Conservation (phyloP, 129 eudicot species). For the Kitagawia praeruptora region DNA sequence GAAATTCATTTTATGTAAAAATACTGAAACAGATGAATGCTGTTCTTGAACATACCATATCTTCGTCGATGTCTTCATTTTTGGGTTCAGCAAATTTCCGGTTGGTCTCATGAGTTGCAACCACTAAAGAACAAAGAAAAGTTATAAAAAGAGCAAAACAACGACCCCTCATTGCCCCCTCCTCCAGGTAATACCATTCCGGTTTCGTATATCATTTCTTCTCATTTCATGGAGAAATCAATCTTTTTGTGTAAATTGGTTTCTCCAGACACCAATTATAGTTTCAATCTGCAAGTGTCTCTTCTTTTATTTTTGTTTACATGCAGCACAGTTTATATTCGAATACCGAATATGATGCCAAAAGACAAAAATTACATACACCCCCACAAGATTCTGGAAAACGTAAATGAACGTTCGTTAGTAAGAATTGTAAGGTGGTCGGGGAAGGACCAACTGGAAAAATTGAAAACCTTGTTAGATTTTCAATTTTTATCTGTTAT, state of each 20-base stretch:
- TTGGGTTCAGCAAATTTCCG: constrained; percentile 24
- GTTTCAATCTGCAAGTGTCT: neutral
- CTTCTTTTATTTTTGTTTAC: neutral
- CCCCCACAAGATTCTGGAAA: neutral
- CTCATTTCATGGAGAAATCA: constrained; percentile 22
- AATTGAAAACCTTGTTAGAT: constrained; percentile 7
- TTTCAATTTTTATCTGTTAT: neutral
- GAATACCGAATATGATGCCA: neutral
- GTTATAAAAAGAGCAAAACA: constrained; percentile 32
- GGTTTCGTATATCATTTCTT: constrained; percentile 15
- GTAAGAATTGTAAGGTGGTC: neutral
- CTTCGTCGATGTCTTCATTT: constrained; percentile 33
- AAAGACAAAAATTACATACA: neutral
- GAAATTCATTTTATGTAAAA: too few relatives aligned
- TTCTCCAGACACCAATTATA: neutral
- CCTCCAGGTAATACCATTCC: constrained; percentile 27
- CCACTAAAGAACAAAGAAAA: constrained; percentile 36
- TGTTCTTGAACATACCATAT: constrained; percentile 33
- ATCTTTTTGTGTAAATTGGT: neutral
- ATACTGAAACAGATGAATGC: neutral
- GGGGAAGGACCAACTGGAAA: neutral
- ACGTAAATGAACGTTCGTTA: neutral
- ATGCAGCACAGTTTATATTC: neutral
- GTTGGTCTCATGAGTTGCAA: constrained; percentile 34
- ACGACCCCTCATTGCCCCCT: constrained; percentile 37